Evolutionary conservation across 805 yeast genomes (phyloP), one percentile per base, ranked within the genome.

Genomic region (Metschnikowia bowlesiae): DNA sequence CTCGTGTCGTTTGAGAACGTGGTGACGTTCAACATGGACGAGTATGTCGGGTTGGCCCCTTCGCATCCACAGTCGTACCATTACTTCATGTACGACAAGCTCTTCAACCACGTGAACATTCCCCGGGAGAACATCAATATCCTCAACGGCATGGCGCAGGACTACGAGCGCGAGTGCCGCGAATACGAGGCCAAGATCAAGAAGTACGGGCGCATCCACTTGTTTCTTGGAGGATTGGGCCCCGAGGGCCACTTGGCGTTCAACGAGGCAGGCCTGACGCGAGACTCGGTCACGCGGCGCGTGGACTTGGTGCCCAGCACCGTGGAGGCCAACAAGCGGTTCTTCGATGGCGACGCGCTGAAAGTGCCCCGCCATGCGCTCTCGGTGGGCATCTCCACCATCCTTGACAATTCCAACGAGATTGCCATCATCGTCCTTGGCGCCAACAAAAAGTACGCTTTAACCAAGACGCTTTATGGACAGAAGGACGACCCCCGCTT

Each of bases 211-310:
- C 69, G 77, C 38, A 78, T 81, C 52, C 71, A 81, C 57, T 65
- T 81, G 47, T 81, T 80, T 56, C 59, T 81, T 57, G 84, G 84
- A 6, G 85, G 84, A 1, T 67, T 81, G 58, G 84, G 85, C 1
- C 80, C 82, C 13, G 81, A 81, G 58, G 85, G 84, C 31, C 84
- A 81, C 61, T 68, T 81, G 56, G 84, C 85, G 1, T 81, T 81
- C 59, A 81, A 81, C 63, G 84, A 81, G 64, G 69, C 75, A 14
- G 85, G 85, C 8, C 76, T 82, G 6, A 29, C 70, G 2, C 70
- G 80, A 50, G 62, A 64, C 51, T 71, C 79, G 8, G 62, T 50
- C 30, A 81, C 85, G 2, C 66, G 85, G 52, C 63, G 65, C 51
- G 79, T 81, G 37, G 57, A 60, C 2, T 68, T 81, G 48, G 84